phyloP scores from a whole-genome alignment of 768 basidiomycete genomes.

The Rhodotorula kratochvilovae region DNA sequence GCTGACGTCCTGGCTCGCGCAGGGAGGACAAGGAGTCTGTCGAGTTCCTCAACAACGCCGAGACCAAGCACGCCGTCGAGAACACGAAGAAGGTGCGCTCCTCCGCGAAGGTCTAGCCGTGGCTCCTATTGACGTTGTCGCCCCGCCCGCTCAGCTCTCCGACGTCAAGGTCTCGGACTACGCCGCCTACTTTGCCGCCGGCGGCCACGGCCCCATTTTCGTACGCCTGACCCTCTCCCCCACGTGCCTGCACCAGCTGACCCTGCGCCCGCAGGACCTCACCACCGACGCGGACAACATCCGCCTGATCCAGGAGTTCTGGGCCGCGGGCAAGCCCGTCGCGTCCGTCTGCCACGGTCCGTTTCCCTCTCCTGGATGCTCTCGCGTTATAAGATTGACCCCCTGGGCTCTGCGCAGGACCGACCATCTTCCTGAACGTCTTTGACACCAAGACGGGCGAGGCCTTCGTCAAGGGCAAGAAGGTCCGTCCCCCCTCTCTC shows the following conservation, averaged over 20 bases:
- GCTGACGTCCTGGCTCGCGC: neutral
- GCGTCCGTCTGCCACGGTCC: constrained; percentile 67
- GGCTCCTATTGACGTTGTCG: too few relatives aligned
- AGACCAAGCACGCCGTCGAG: constrained; percentile 56
- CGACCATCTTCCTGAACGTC: constrained; percentile 51
- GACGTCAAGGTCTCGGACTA: constrained; percentile 62
- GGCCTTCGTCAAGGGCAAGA: constrained; percentile 49
- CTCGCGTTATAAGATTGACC: too few relatives aligned
- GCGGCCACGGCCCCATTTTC: constrained; percentile 65
- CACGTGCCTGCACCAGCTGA: constrained; percentile 51
- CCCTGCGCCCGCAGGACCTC: constrained; percentile 15
- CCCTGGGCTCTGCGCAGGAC: constrained; percentile 49
- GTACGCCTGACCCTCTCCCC: constrained; percentile 45
- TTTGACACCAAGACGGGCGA: constrained; percentile 16
- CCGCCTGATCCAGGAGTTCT: constrained; percentile 45
- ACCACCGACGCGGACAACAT: constrained; percentile 9
- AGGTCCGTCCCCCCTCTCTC: constrained; percentile 37
- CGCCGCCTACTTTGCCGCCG: constrained; percentile 70
- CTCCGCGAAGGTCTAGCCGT: too few relatives aligned
- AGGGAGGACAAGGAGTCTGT: constrained; percentile 56
- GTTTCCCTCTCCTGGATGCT: neutral
- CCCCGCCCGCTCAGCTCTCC: constrained; percentile 49
- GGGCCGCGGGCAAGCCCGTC: constrained; percentile 61
- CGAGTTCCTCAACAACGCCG: constrained; percentile 45
- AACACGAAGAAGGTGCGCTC: constrained; percentile 53